Evolutionary conservation across 2,329 filamentous ascomycete genomes (phyloP).

Genomic region (Colletotrichum sansevieriae): DNA sequence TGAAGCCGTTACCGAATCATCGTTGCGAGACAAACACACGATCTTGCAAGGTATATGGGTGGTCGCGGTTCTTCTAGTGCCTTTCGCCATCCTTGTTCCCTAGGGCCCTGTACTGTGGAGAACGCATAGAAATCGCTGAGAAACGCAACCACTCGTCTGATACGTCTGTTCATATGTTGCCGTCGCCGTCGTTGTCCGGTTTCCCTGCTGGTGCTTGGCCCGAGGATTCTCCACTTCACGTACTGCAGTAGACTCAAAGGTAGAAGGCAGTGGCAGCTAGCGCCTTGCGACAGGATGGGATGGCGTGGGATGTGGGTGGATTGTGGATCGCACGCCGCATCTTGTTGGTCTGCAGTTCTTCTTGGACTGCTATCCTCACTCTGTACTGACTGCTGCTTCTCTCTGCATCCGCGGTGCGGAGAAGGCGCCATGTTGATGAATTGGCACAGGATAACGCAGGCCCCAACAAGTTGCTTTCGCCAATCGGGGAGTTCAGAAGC

Average conservation of each 20-base stretch:
- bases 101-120: too few relatives aligned
- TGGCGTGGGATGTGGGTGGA: slow-evolving; percentile 4
- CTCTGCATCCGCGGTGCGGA: slow-evolving; percentile 27
- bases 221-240: slow-evolving; percentile 17
- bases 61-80: slow-evolving; percentile 4
- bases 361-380: slow-evolving; percentile 11
- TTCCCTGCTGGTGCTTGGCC: slow-evolving; percentile 12
- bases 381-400: not conserved
- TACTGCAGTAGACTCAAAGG: slow-evolving; percentile 14
- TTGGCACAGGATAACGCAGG: slow-evolving; percentile 39
- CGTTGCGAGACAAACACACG: slow-evolving; percentile 10
- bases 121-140: not conserved
- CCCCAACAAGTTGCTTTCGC: slow-evolving; percentile 36
- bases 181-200: not conserved
- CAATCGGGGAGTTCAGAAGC: slow-evolving; percentile 40
- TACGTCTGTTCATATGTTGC: slow-evolving; percentile 22
- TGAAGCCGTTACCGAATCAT: slow-evolving; percentile 34
- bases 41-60: slow-evolving; percentile 7
- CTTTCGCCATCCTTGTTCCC: not conserved
- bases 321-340: slow-evolving; percentile 30
- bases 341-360: slow-evolving; percentile 23
- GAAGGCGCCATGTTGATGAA: slow-evolving; percentile 25
- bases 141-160: not conserved
- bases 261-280: slow-evolving; percentile 12
- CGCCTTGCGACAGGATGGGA: slow-evolving; percentile 31